Evolutionary conservation across 2,329 filamentous ascomycete species (phyloP).

Genomic region (Aspergillus fumigatus): DNA sequence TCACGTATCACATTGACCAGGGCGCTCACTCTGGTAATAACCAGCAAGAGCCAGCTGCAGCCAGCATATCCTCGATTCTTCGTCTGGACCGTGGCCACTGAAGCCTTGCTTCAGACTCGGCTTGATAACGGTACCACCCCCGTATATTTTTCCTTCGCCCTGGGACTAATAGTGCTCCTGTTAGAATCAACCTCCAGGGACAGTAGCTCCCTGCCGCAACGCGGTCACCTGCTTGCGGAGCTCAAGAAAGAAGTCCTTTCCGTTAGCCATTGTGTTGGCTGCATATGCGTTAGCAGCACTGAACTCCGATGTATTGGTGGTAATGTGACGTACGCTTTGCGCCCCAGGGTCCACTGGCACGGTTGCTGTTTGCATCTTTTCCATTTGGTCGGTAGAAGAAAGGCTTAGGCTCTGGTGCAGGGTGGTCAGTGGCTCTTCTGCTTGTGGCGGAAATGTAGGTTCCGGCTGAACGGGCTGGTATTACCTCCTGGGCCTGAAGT

Average conservation of each 20-base stretch:
- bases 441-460: background rate
- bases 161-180: background rate
- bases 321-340: conserved; percentile 37
- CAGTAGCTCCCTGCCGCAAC: conserved; percentile 34
- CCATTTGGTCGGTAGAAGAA: conserved; percentile 37
- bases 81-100: background rate
- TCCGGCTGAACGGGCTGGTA: conserved; percentile 2
- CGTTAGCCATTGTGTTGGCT: conserved; percentile 47
- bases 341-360: conserved; percentile 40
- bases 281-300: conserved; percentile 6
- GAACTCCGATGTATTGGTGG: background rate
- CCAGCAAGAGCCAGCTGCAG: background rate
- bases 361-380: conserved; percentile 33
- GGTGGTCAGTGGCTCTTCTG: conserved; percentile 3
- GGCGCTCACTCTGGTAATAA: background rate
- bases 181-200: conserved; percentile 31
- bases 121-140: background rate
- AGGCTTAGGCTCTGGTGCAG: conserved; percentile 28
- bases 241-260: conserved; percentile 48
- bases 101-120: background rate
- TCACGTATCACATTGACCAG: background rate
- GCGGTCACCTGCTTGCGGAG: conserved; percentile 44
- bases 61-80: background rate
- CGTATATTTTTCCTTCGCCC: background rate
- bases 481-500: conserved; percentile 28